Evolutionary conservation across 495 filamentous ascomycete species (phyloP).

Genomic region (Lichenothelia convexa): DNA sequence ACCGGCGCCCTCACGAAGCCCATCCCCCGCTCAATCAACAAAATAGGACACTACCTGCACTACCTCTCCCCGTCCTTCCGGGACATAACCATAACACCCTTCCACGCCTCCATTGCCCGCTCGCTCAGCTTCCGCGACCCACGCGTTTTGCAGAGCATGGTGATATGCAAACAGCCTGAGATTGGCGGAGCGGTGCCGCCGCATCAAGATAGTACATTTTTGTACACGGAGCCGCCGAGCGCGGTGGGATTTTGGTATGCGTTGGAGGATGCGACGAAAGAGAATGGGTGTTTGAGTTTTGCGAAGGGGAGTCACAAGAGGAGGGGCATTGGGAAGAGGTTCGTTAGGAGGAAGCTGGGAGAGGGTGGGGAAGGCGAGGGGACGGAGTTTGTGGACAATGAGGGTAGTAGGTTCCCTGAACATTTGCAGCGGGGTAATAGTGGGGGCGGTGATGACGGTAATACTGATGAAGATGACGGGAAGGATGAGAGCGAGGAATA

Average conservation of each 20-base stretch:
- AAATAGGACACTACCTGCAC: conserved; percentile 89
- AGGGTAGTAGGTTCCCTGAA: neutral
- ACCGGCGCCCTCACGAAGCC: conserved; percentile 46
- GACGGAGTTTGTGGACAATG: conserved; percentile 8
- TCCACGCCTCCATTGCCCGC: conserved; percentile 47
- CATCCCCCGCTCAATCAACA: conserved; percentile 74
- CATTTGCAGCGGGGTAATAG: neutral
- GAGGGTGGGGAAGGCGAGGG: conserved; percentile 26
- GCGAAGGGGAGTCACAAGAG: conserved; percentile 57
- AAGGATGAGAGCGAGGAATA: conserved; percentile 33
- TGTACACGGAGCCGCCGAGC: conserved; percentile 79
- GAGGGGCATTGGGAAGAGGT: conserved; percentile 43
- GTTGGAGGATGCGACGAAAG: conserved; percentile 66
- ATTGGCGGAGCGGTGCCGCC: conserved; percentile 76
- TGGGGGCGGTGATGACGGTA: conserved; percentile 5
- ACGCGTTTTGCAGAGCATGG: conserved; percentile 73
- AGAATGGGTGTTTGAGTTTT: conserved; percentile 82
- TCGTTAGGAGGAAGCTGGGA: conserved; percentile 44
- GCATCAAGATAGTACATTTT: conserved; percentile 81
- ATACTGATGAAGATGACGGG: conserved; percentile 10
- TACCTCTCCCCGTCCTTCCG: conserved; percentile 52
- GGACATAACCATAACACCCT: conserved; percentile 32
- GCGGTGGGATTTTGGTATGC: conserved; percentile 95
- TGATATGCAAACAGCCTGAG: conserved; percentile 94
- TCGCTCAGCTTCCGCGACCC: conserved; percentile 60